A percentile compares a stretch with the other conserved stretches of the same genome.
These are phyloP conservation scores for Vanderwaltozyma yarrowii DNA, from an alignment of 805 yeast genomes.

Conservation along the genomic window DNA sequence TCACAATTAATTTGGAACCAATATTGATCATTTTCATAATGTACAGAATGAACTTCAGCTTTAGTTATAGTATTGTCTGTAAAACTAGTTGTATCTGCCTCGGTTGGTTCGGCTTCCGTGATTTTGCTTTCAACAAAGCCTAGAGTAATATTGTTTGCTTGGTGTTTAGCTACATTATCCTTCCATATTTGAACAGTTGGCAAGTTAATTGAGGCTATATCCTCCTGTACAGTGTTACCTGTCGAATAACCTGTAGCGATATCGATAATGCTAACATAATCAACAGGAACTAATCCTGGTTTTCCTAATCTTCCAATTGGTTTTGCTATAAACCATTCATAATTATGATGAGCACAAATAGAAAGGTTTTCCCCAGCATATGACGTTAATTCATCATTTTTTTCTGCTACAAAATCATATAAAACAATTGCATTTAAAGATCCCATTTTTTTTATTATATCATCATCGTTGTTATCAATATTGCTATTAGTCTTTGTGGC, in stretches of 20 bases:
- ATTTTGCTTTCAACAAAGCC: background rate
- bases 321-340: constrained; percentile 96
- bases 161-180: constrained; percentile 15
- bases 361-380: constrained; percentile 78
- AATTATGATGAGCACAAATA: constrained; percentile 90
- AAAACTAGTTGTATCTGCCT: background rate
- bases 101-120: too few species aligned
- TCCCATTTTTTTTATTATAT: constrained; percentile 14
- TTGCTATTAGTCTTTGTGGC: too few species aligned
- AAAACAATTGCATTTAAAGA: constrained; percentile 75
- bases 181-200: constrained; percentile 98
- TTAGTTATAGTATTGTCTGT: too few species aligned
- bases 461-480: constrained; percentile 1
- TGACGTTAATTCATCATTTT: constrained; percentile 74
- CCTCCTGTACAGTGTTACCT: constrained; percentile 42
- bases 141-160: background rate
- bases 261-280: constrained; percentile 79
- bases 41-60: constrained; percentile 53
- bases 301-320: constrained; percentile 92
- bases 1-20: constrained; percentile 72
- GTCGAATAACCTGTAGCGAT: constrained; percentile 51
- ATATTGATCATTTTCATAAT: constrained; percentile 74
- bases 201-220: constrained; percentile 55
- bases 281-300: constrained; percentile 90
- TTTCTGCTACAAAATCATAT: constrained; percentile 71